Evolutionary conservation across 306 rosid species (phyloP), one percentile per base, ranked within the genome.

Genomic region (Vicia villosa): DNA sequence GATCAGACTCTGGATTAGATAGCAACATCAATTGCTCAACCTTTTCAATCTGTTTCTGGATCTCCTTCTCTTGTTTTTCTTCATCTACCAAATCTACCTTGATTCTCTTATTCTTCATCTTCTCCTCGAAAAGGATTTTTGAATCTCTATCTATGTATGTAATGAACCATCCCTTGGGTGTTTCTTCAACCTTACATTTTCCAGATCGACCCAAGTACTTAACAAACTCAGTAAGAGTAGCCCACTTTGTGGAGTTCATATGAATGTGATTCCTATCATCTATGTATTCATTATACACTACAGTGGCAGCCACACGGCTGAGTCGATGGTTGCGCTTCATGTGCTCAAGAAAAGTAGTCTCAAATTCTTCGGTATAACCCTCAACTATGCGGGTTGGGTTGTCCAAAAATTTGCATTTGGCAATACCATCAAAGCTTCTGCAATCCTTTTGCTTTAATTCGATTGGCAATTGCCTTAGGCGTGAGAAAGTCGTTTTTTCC

Each of bases 351-450:
- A 92, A 90, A 30, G 83, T 9, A 0, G 0, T 34, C 84, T 92
- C 96, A 57, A 92, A 92, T 83, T 92, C 98, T 51, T 88, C 93
- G 0, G 96, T 64, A 77, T 84, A 92, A 10, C 98, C 98, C 20
- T 88, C 91, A 54, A 92, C 68, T 49, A 92, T 81, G 10, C 96
- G 88, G 55, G 72, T 14, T 0, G 92, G 86, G 66, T 92, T 92
- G 88, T 19, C 98, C 98, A 57, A 90, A 90, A 64, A 90, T 67
- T 74, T 83, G 86, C 98, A 92, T 92, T 79, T 92, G 98, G 82
- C 98, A 93, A 75, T 93, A 93, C 96, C 96, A 93, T 10, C 97
- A 81, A 19, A 93, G 96, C 84, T 93, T 93, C 91, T 93, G 97
- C 32, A 93, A 82, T 14, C 98, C 98, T 56, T 90, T 93, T 15